Evolutionary conservation across 2,329 filamentous ascomycete genomes (phyloP).

Genomic region (Colletotrichum sp.): DNA sequence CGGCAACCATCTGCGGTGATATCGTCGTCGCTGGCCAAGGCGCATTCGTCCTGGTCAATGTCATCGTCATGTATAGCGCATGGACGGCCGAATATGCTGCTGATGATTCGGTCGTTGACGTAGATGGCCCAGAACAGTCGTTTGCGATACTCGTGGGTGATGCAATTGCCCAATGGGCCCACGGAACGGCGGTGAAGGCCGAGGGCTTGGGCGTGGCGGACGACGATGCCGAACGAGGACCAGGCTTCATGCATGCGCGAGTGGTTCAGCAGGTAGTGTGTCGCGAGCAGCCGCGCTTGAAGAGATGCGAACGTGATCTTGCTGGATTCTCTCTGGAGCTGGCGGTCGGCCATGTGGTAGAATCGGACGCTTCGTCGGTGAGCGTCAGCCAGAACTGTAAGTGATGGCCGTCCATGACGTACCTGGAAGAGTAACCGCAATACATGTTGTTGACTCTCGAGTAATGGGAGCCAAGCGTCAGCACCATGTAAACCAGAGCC

Average conservation of each 20-base stretch:
- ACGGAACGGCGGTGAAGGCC: background rate
- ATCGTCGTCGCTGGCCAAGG: background rate
- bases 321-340: background rate
- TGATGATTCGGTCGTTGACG: constrained; percentile 24
- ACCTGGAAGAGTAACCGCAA: background rate
- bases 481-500: background rate
- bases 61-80: constrained; percentile 25
- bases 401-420: background rate
- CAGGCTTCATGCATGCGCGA: background rate
- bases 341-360: background rate
- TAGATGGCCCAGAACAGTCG: constrained; percentile 29
- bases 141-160: background rate
- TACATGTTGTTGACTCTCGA: background rate
- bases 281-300: background rate
- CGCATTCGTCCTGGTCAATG: constrained; percentile 17
- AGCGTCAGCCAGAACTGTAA: too few relatives aligned
- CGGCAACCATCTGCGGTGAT: background rate
- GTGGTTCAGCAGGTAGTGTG: background rate
- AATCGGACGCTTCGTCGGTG: background rate
- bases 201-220: background rate
- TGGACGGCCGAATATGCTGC: constrained; percentile 26
- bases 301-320: background rate
- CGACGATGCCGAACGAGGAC: background rate
- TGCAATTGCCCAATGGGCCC: background rate
- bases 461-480: background rate